These are phyloP conservation scores for Chlorella sp. DNA, from an alignment of 139 green algal species.

Conservation along the genomic window DNA sequence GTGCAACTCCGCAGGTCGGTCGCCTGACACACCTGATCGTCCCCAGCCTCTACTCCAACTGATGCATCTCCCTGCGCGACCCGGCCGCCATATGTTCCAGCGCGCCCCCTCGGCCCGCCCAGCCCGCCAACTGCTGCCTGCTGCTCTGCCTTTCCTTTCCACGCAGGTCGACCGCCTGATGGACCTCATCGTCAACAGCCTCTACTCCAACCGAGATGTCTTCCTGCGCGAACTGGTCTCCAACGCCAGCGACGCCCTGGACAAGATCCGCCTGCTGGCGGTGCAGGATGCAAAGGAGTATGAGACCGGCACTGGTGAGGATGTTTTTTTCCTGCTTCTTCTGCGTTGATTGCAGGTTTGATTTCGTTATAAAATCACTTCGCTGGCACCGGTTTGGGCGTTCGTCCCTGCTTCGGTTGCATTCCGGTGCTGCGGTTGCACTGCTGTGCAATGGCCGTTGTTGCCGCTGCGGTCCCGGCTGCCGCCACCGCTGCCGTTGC, in stretches of 20 bases:
- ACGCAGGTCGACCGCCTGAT: constrained; percentile 90
- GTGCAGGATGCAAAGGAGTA: constrained; percentile 41
- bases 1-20: background rate
- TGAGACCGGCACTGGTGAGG: constrained; percentile 20
- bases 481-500: too few species aligned
- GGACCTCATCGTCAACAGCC: constrained; percentile 99
- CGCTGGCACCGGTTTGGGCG: too few species aligned
- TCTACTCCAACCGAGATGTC: constrained; percentile 96
- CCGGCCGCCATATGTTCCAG: background rate
- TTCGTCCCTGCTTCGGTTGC: too few species aligned
- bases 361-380: too few species aligned
- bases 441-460: too few species aligned
- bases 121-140: background rate
- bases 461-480: too few species aligned
- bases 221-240: constrained; percentile 93
- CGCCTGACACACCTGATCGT: background rate
- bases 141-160: background rate
- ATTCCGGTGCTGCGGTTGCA: too few species aligned
- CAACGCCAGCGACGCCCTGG: constrained; percentile 96
- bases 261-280: constrained; percentile 79
- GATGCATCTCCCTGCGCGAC: background rate
- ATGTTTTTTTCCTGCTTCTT: too few species aligned
- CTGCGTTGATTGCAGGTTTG: too few species aligned
- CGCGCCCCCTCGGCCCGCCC: background rate
- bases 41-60: background rate